These are phyloP conservation scores for Suillus plorans DNA, from an alignment of 768 basidiomycete genomes.

Conservation along the genomic window DNA sequence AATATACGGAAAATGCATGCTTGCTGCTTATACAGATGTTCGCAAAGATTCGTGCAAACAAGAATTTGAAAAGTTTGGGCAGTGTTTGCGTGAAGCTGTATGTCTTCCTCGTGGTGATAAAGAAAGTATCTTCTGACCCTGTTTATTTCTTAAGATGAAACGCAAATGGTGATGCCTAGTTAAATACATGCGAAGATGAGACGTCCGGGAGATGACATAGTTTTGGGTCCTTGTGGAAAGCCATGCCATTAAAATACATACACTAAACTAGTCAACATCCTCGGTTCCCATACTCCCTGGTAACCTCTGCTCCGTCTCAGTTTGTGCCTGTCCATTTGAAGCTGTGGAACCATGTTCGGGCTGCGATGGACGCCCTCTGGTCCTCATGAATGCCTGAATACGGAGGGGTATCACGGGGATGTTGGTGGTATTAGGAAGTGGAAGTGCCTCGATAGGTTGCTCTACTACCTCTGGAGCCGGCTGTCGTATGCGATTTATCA, in stretches of 20 bases:
- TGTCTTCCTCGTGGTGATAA: constrained; percentile 28
- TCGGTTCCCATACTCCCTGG: constrained; percentile 30
- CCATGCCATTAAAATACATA: constrained; percentile 16
- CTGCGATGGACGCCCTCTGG: constrained; percentile 38
- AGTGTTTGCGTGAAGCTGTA: constrained; percentile 80
- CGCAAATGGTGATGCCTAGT: constrained; percentile 47
- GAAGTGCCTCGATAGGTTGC: constrained; percentile 39
- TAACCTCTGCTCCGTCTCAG: constrained; percentile 28
- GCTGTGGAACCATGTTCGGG: constrained; percentile 22
- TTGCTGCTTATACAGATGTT: constrained; percentile 80
- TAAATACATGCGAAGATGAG: constrained; percentile 18
- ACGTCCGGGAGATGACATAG: constrained; percentile 13
- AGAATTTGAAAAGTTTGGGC: constrained; percentile 82
- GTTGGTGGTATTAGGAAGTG: constrained; percentile 61
- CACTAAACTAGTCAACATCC: constrained; percentile 17
- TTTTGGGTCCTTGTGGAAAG: constrained; percentile 15
- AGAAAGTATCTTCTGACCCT: background rate
- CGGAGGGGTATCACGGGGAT: constrained; percentile 45
- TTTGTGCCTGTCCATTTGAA: constrained; percentile 31
- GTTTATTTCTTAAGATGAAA: constrained; percentile 42
- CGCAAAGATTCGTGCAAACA: constrained; percentile 78
- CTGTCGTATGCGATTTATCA: constrained; percentile 57
- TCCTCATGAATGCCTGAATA: constrained; percentile 52
- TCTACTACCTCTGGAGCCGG: constrained; percentile 42
- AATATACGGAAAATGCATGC: constrained; percentile 86